Evolutionary conservation across 805 yeast species (phyloP), one percentile per base, ranked within the genome.

Genomic region (Candida quercuum): DNA sequence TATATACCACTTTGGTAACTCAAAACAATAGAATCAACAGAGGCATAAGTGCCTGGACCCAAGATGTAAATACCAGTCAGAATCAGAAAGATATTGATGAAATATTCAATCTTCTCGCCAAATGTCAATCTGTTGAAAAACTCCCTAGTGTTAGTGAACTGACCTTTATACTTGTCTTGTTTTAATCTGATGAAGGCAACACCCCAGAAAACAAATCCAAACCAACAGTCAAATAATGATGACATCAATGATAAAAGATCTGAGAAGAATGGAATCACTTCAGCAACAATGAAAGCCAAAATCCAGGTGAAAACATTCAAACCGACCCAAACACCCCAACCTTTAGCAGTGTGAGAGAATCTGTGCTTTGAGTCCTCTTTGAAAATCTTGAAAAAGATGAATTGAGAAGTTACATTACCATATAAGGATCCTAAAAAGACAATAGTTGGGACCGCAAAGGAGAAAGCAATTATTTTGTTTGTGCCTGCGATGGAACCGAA

Each of bases 181-280:
- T 63, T 64, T 45, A 74, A 57, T 47, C 69, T 65, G 51, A 72
- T 66, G 53, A 54, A 76, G 0, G 82, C 81, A 22, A 73, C 68
- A 13, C 79, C 74, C 82, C 82, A 76, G 47, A 76, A 76, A 6
- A 76, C 73, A 47, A 74, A 76, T 0, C 82, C 82, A 46, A 76
- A 77, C 78, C 81, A 77, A 52, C 81, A 75, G 53, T 76, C 82
- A 48, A 76, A 76, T 36, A 77, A 59, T 3, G 83, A 75, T 12
- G 76, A 70, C 81, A 76, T 75, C 47, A 76, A 58, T 3, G 79
- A 67, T 24, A 76, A 60, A 42, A 76, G 56, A 47, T 76, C 81
- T 20, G 74, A 66, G 56, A 76, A 76, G 54, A 76, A 76, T n/a
- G 83, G 83, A 47, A 76, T 75, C 22, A 73, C 81, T 51, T 76